These are phyloP conservation scores for Emericellopsis atlantica DNA, from an alignment of 2,329 filamentous ascomycete species.

Conservation along the genomic window DNA sequence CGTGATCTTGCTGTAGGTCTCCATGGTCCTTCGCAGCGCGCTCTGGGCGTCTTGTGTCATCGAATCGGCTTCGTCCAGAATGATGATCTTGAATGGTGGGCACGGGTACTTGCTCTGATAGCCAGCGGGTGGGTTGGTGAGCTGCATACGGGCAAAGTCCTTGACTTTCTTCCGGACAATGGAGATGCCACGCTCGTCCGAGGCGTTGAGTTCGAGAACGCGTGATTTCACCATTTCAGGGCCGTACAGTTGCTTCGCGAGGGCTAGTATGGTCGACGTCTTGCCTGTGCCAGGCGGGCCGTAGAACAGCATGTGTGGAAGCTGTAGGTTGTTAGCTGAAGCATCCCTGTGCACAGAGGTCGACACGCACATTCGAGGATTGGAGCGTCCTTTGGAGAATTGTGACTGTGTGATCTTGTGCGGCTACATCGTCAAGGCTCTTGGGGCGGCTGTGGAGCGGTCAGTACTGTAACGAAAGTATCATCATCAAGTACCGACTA, in stretches of 20 bases:
- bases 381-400: slow-evolving; percentile 87
- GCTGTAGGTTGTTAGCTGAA: slow-evolving; percentile 27
- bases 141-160: slow-evolving; percentile 90
- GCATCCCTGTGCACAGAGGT: neutral
- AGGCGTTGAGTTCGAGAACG: slow-evolving; percentile 98
- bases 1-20: slow-evolving; percentile 93
- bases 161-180: slow-evolving; percentile 98
- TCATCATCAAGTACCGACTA: slow-evolving; percentile 48
- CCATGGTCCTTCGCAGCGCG: slow-evolving; percentile 90
- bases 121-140: slow-evolving; percentile 64
- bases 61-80: slow-evolving; percentile 94
- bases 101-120: slow-evolving; percentile 70
- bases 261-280: slow-evolving; percentile 91
- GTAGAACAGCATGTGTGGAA: slow-evolving; percentile 99
- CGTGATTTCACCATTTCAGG: slow-evolving; percentile 85
- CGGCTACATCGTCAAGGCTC: slow-evolving; percentile 85
- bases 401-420: slow-evolving; percentile 92
- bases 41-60: slow-evolving; percentile 99
- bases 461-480: neutral
- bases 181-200: slow-evolving; percentile 92
- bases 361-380: slow-evolving; percentile 63
- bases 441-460: slow-evolving; percentile 63
- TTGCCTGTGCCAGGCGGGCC: slow-evolving; percentile 96
- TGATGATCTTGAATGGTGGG: slow-evolving; percentile 97
- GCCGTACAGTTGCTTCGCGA: slow-evolving; percentile 94